Evolutionary conservation across 306 rosid genomes (phyloP).

Genomic region (Luffa aegyptiaca): DNA sequence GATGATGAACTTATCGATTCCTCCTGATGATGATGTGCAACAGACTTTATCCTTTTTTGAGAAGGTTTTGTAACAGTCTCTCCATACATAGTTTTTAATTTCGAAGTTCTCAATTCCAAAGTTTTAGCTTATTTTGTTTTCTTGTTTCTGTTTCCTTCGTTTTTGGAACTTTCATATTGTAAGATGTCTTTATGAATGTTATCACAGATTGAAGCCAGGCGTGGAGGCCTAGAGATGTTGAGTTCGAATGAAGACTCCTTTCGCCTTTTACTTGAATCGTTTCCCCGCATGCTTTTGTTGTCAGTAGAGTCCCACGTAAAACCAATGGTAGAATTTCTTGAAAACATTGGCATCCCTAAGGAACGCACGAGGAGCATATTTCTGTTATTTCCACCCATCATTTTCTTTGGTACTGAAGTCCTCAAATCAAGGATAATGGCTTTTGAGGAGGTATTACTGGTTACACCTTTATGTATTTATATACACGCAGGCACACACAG

Average conservation of each 20-base stretch:
- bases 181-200: constrained; percentile 9
- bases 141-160: constrained; percentile 2
- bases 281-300: constrained; percentile 57
- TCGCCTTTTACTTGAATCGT: constrained; percentile 49
- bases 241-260: constrained; percentile 40
- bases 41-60: constrained; percentile 71
- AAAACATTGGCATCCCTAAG: constrained; percentile 40
- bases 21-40: constrained; percentile 71
- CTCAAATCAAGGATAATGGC: constrained; percentile 40
- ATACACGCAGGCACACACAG: neutral
- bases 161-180: neutral
- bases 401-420: constrained; percentile 34
- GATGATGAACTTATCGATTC: constrained; percentile 60
- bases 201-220: constrained; percentile 62
- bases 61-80: constrained; percentile 29
- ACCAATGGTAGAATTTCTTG: constrained; percentile 42
- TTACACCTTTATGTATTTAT: neutral
- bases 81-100: neutral
- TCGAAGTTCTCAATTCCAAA: neutral
- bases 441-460: constrained; percentile 49
- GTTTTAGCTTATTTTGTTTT: neutral
- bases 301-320: constrained; percentile 40
- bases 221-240: constrained; percentile 60
- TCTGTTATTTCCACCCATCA: constrained; percentile 58
- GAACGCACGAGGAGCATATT: constrained; percentile 30